A percentile compares a stretch with the other conserved stretches of the same genome.
phyloP scores from a whole-genome alignment of 1,139 yeast species.

The Candida dubliniensis region DNA sequence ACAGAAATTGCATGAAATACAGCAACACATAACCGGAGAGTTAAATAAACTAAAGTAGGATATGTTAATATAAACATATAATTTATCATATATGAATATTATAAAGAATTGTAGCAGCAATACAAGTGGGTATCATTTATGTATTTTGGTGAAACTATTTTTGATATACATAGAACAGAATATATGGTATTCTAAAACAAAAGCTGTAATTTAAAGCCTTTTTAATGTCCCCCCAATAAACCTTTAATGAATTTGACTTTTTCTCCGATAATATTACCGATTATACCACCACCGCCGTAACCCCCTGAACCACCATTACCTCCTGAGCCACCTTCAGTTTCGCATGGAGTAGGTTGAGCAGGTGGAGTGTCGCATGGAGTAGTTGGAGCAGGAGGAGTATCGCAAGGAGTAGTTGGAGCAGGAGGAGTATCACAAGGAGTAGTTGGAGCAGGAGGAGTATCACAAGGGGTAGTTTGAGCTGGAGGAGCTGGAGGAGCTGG shows the following conservation, averaged over 20 bases:
- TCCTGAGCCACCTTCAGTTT: background rate
- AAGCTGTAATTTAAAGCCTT: background rate
- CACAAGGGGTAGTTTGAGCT: background rate
- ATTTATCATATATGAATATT: too few species aligned
- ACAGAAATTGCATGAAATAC: conserved; percentile 10
- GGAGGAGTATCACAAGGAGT: conserved; percentile 1
- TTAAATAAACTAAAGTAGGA: conserved; percentile 10
- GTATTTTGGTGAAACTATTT: too few species aligned
- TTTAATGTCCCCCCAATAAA: conserved; percentile 1
- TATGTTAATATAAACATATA: too few species aligned
- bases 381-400: background rate
- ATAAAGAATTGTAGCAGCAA: too few species aligned
- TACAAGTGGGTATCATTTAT: too few species aligned
- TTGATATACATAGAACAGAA: too few species aligned
- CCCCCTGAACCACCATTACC: background rate
- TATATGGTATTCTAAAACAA: too few species aligned
- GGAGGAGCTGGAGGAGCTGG: background rate
- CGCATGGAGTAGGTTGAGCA: background rate
- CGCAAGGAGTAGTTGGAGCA: background rate
- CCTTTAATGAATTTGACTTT: conserved; percentile 1
- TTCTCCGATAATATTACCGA: conserved; percentile 3
- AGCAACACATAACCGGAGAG: conserved; percentile 11
- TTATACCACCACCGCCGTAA: background rate
- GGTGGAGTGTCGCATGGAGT: background rate
- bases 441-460: background rate